phyloP scores from a whole-genome alignment of 1,284 basidiomycete genomes.

The Marasmius tenuissimus region DNA sequence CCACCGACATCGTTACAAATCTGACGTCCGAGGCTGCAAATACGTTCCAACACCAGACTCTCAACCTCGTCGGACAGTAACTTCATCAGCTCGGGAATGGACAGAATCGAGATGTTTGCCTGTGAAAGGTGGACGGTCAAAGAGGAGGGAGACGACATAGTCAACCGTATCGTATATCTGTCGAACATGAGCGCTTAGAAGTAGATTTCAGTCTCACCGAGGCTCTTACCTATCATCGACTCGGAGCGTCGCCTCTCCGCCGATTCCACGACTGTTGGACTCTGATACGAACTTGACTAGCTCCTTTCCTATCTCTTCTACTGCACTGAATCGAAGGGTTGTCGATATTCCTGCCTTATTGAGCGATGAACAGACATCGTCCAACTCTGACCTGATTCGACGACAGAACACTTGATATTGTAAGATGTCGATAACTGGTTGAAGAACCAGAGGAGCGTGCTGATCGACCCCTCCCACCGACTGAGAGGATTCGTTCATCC shows the following conservation, averaged over 20 bases:
- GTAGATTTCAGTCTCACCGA: neutral
- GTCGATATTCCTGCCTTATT: constrained; percentile 54
- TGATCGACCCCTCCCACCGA: neutral
- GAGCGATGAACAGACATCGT: constrained; percentile 48
- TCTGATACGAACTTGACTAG: constrained; percentile 49
- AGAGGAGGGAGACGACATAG: constrained; percentile 69
- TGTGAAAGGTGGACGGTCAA: constrained; percentile 73
- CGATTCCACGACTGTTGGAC: constrained; percentile 37
- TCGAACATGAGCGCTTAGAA: neutral
- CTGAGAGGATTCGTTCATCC: constrained; percentile 4
- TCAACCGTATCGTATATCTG: constrained; percentile 72
- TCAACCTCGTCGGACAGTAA: constrained; percentile 75
- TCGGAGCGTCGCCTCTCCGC: constrained; percentile 68
- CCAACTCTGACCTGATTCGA: constrained; percentile 58
- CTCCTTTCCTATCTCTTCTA: constrained; percentile 65
- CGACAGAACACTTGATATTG: constrained; percentile 76
- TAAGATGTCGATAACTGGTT: constrained; percentile 71
- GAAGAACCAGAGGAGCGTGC: constrained; percentile 48
- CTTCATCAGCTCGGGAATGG: constrained; percentile 72
- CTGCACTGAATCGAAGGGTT: constrained; percentile 56
- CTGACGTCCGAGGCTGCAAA: constrained; percentile 65
- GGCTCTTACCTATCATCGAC: constrained; percentile 60
- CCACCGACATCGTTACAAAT: constrained; percentile 55
- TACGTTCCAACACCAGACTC: constrained; percentile 59
- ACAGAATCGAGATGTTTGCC: constrained; percentile 68